Percentiles rank a stretch among this genome's conserved stretches.
Conservation (phyloP, 2,329 filamentous ascomycete species). For the Diaporthe sp. region DNA sequence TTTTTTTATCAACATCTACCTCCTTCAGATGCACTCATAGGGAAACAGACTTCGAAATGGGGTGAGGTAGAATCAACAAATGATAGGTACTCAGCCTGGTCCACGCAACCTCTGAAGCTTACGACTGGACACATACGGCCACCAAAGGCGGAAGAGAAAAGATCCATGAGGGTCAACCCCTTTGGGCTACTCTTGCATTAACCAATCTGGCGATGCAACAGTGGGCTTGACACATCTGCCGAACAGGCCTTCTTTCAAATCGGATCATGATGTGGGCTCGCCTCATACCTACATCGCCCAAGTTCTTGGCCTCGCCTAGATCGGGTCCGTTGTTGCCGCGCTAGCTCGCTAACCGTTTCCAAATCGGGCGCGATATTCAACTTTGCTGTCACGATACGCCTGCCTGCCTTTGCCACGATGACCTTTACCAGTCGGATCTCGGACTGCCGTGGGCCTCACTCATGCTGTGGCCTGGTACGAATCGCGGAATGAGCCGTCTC, state of each 20-base stretch:
- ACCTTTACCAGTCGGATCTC: constrained; percentile 12
- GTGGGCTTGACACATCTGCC: constrained; percentile 28
- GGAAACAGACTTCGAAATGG: neutral
- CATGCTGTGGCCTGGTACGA: constrained; percentile 40
- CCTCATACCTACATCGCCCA: neutral
- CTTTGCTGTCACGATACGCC: constrained; percentile 43
- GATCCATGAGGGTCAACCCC: neutral
- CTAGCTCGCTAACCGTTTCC: constrained; percentile 53
- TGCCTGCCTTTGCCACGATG: constrained; percentile 41
- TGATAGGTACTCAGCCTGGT: neutral
- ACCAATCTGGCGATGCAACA: constrained; percentile 1
- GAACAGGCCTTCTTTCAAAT: constrained; percentile 13
- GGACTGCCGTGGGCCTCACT: constrained; percentile 42
- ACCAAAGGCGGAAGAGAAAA: neutral
- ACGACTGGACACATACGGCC: neutral
- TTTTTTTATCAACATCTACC: neutral
- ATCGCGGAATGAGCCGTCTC: constrained; percentile 16
- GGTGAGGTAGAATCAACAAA: neutral
- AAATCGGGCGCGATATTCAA: constrained; percentile 45
- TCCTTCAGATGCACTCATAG: neutral
- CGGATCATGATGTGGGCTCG: neutral
- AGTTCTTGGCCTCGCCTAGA: constrained; percentile 19
- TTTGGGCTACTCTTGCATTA: neutral
- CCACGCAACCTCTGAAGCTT: neutral
- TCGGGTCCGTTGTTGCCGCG: constrained; percentile 45